These are phyloP conservation scores for Populus hybrid DNA, from an alignment of 441 rosid species.

Conservation along the genomic window DNA sequence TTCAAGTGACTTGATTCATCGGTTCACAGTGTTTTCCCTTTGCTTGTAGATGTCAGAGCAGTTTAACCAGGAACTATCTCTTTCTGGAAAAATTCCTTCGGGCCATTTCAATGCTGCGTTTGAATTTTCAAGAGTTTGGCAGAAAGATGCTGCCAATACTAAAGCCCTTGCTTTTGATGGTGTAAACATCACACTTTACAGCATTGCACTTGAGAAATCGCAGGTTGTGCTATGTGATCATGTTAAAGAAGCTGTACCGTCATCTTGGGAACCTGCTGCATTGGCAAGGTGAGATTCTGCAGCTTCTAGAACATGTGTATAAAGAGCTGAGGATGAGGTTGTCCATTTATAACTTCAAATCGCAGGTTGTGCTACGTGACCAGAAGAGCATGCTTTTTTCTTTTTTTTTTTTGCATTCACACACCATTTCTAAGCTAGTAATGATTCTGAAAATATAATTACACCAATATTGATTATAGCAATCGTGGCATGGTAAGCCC, in stretches of 20 bases:
- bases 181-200: slow-evolving; percentile 73
- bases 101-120: slow-evolving; percentile 89
- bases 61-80: slow-evolving; percentile 85
- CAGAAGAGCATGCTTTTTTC: not conserved
- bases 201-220: slow-evolving; percentile 80
- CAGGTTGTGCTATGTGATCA: slow-evolving; percentile 61
- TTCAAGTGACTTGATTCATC: not conserved
- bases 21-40: slow-evolving; percentile 2
- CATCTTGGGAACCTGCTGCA: slow-evolving; percentile 93
- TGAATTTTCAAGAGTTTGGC: slow-evolving; percentile 84
- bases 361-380: not conserved
- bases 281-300: slow-evolving; percentile 63
- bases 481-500: not conserved
- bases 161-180: slow-evolving; percentile 95
- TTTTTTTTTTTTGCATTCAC: not conserved
- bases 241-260: slow-evolving; percentile 83
- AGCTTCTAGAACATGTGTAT: not conserved
- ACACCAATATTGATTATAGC: not conserved
- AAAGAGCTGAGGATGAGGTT: not conserved
- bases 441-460: not conserved
- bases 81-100: slow-evolving; percentile 89
- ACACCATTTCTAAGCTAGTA: not conserved
- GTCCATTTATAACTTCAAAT: not conserved
- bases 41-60: slow-evolving; percentile 87
- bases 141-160: slow-evolving; percentile 79